Base-by-base conservation (phyloP, 345 rosid genomes). In the Linum usitatissimum region DNA sequence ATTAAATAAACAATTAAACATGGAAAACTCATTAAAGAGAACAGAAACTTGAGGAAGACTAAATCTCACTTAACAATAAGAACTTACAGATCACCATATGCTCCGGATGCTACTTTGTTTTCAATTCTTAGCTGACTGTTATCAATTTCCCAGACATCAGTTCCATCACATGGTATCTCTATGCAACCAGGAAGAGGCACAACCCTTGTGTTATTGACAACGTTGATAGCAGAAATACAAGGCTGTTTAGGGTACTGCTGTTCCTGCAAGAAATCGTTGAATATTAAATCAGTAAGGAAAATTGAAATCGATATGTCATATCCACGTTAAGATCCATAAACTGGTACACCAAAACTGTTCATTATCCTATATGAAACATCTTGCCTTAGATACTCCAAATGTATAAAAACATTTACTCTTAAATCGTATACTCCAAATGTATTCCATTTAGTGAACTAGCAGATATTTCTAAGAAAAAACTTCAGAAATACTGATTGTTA, bases 101-200 rank as follows among this genome's bases (percentile, higher is more conserved):
- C 83, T 62, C 97, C 97, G 63, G 95, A 87, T 67, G 90, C 90
- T 68, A 90, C 87, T 75, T 84, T 90, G 73, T 72, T 80, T 70
- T 73, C 94, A 64, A 82, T 70, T 67, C 74, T 83, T 74, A 93
- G 84, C 67, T 82, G 99, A 60, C 71, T 80, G 73, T 78, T 58
- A 79, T 86, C 92, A 72, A 90, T 86, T 80, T 90, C 99, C 97
- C 97, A 93, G 67, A 86, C 97, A 83, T 93, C 95, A 74, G 86
- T 83, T 64, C 87, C 97, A 81, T 90, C 99, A 6, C 78, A 76
- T 38, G 99, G 99, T 71, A 93, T 84, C 76, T 87, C 84, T 63
- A 93, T 80, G 74, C 80, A 78, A 45, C 77, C 76, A 55, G 85
- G 87, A 70, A 76, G 57, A 21, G 77, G 75, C 75, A 77, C 81